Percentiles rank a stretch among this genome's conserved stretches.
Conservation (phyloP, 495 filamentous ascomycete species). For the Chaetomium fimeti region DNA sequence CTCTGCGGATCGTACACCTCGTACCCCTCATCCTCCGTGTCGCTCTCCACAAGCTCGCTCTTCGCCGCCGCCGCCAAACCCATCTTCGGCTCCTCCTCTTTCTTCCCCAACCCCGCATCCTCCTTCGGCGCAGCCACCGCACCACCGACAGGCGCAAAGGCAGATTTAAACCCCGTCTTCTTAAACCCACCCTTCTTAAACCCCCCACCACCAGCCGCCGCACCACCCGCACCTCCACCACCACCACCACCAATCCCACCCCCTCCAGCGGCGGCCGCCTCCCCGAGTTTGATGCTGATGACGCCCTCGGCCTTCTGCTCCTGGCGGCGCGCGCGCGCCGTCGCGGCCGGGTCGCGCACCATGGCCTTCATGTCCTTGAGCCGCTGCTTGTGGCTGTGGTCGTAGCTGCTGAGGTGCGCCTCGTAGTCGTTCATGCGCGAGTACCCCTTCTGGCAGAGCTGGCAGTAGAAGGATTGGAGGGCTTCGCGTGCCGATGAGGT, state of each 20-base stretch:
- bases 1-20: slow-evolving; percentile 54
- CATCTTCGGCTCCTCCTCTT: slow-evolving; percentile 26
- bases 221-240: slow-evolving; percentile 34
- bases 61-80: slow-evolving; percentile 16
- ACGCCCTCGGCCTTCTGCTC: slow-evolving; percentile 68
- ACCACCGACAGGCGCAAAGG: slow-evolving; percentile 47
- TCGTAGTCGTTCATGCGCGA: slow-evolving; percentile 69
- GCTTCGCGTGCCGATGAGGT: slow-evolving; percentile 87
- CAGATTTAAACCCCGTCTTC: slow-evolving; percentile 53
- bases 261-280: slow-evolving; percentile 22
- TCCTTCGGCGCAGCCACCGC: slow-evolving; percentile 15
- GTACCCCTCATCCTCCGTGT: slow-evolving; percentile 60
- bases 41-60: slow-evolving; percentile 48
- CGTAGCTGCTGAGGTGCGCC: slow-evolving; percentile 66
- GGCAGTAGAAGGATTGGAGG: slow-evolving; percentile 83
- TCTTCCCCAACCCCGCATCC: slow-evolving; percentile 20
- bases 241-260: slow-evolving; percentile 25
- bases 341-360: slow-evolving; percentile 56
- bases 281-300: slow-evolving; percentile 57
- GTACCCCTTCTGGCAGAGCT: slow-evolving; percentile 69
- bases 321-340: slow-evolving; percentile 62
- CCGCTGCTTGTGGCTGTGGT: slow-evolving; percentile 66
- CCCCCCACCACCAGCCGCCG: slow-evolving; percentile 40
- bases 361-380: slow-evolving; percentile 68
- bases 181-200: slow-evolving; percentile 58